Evolutionary conservation across 1,284 basidiomycete genomes (phyloP).

Genomic region (Rhodotorula glutinis): DNA sequence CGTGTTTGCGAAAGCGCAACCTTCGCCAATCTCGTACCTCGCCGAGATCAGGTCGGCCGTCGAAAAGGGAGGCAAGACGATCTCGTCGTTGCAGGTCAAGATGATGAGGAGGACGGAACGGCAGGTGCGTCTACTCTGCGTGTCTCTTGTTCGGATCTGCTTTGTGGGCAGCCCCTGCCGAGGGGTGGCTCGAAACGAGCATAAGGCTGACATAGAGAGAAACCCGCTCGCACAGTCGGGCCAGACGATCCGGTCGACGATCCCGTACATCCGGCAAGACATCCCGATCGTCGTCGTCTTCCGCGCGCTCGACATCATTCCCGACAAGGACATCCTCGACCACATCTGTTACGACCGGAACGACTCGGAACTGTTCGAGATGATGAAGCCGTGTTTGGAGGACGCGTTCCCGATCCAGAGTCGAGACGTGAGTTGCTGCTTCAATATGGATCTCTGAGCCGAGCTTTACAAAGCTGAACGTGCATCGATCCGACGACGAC

Average conservation of each 20-base stretch:
- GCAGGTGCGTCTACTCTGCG: constrained; percentile 45
- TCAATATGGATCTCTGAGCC: background rate
- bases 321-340: constrained; percentile 94
- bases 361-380: constrained; percentile 93
- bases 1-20: constrained; percentile 96
- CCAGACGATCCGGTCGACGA: constrained; percentile 93
- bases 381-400: constrained; percentile 98
- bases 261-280: constrained; percentile 97
- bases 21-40: constrained; percentile 90
- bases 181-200: too few species aligned
- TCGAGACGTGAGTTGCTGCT: constrained; percentile 65
- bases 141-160: constrained; percentile 44
- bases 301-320: constrained; percentile 94
- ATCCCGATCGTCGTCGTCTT: constrained; percentile 99
- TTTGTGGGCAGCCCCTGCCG: background rate
- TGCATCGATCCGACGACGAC: too few species aligned
- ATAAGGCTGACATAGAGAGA: background rate
- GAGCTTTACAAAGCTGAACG: too few species aligned
- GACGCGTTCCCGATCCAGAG: constrained; percentile 98
- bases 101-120: constrained; percentile 55
- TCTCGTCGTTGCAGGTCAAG: constrained; percentile 97
- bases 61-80: constrained; percentile 97
- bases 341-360: constrained; percentile 96
- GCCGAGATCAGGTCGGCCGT: constrained; percentile 97
- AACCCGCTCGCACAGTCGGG: constrained; percentile 51